Conservation (phyloP, 352 stramenopile species). For the Albugo candida region DNA sequence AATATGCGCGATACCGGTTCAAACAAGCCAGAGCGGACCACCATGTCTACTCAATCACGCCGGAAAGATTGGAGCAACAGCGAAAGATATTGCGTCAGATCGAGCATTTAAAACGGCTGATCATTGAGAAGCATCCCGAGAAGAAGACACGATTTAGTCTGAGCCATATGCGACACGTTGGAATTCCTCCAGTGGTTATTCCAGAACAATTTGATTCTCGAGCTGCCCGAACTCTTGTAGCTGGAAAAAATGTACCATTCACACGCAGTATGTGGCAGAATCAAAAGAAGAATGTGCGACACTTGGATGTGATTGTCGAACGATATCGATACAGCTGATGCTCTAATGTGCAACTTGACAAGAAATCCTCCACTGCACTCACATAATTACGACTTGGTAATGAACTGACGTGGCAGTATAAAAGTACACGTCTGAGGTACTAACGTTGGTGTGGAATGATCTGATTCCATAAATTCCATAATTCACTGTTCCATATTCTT, state of each 20-base stretch:
- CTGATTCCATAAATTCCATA: no score
- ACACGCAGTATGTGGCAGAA: conserved; percentile 48
- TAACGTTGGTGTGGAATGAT: no score
- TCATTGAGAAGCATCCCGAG: not conserved
- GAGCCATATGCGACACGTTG: conserved; percentile 2
- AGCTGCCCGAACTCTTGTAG: conserved; percentile 19
- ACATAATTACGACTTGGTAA: no score
- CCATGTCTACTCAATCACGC: no score
- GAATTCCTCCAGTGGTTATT: conserved; percentile 24
- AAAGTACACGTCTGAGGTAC: no score
- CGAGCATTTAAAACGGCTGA: conserved; percentile 4
- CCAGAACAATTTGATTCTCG: conserved; percentile 18
- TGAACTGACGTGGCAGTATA: no score
- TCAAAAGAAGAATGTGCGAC: conserved; percentile 18
- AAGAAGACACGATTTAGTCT: conserved; percentile 4
- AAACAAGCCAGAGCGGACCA: no score
- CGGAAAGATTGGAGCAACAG: not conserved
- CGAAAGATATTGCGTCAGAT: conserved; percentile 5
- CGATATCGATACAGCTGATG: conserved; percentile 28
- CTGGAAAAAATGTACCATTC: conserved; percentile 29
- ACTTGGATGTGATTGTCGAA: conserved; percentile 2
- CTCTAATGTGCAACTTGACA: no score
- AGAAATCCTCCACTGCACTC: no score
- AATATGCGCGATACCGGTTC: no score
- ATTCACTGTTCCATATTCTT: no score